These are phyloP conservation scores for Syncephalastrum monosporum DNA, from an alignment of 371 early-diverging fungal genomes.

Conservation along the genomic window DNA sequence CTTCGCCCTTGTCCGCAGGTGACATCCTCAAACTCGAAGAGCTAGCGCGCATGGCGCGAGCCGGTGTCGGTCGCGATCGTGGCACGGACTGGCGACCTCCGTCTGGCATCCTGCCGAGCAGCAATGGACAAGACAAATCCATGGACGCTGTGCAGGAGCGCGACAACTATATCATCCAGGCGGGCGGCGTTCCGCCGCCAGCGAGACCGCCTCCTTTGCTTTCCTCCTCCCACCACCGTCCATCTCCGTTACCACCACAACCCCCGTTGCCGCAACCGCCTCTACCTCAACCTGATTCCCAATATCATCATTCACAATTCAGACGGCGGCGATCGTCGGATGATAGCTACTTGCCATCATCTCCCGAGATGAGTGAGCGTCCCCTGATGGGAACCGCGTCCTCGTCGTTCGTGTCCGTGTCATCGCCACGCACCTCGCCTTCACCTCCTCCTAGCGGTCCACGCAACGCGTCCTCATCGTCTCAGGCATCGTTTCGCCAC, in stretches of 20 bases:
- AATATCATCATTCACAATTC: conserved; percentile 3
- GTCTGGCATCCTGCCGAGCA: conserved; percentile 31
- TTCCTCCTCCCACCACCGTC: background rate
- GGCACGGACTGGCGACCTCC: conserved; percentile 46
- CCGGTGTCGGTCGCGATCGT: conserved; percentile 25
- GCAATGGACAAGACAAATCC: conserved; percentile 11
- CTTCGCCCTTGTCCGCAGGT: conserved; percentile 37
- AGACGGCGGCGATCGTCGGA: conserved; percentile 24
- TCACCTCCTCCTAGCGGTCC: conserved; percentile 3
- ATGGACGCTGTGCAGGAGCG: conserved; percentile 24
- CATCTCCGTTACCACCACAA: too few relatives aligned
- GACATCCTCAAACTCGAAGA: conserved; percentile 51
- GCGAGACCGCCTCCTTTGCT: conserved; percentile 26
- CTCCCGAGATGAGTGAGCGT: conserved; percentile 40
- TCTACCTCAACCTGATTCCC: background rate
- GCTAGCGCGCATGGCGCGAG: conserved; percentile 34
- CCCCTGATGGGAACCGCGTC: conserved; percentile 33
- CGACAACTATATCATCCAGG: conserved; percentile 31
- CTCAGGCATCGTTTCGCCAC: conserved; percentile 20
- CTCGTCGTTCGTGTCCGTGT: conserved; percentile 17
- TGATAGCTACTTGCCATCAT: conserved; percentile 29
- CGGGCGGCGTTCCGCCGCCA: conserved; percentile 34
- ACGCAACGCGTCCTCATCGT: conserved; percentile 10
- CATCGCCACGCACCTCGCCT: conserved; percentile 5
- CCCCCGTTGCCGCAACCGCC: too few relatives aligned